Conservation (phyloP, 768 basidiomycete genomes). For the Botryobasidium botryosum region DNA sequence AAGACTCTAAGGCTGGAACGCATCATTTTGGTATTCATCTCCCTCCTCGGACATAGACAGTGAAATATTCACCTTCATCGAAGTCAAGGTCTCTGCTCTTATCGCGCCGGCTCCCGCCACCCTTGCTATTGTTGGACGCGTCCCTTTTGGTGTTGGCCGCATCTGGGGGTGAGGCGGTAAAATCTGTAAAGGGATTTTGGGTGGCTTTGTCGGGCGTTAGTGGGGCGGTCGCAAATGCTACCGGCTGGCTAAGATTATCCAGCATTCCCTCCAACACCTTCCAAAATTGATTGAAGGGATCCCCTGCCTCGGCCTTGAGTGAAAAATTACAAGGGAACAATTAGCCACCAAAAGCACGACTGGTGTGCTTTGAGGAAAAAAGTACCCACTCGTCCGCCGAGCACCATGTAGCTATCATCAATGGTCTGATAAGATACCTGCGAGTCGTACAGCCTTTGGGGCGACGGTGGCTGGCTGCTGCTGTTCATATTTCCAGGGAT, state of each 20-base stretch:
- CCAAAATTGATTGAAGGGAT: constrained; percentile 84
- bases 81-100: constrained; percentile 26
- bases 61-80: constrained; percentile 36
- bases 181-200: not conserved
- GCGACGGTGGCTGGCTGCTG: no score
- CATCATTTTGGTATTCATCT: constrained; percentile 3
- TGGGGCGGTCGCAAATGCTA: constrained; percentile 71
- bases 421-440: constrained; percentile 34
- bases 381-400: constrained; percentile 51
- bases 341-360: not conserved
- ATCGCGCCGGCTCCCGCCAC: not conserved
- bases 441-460: constrained; percentile 9
- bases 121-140: constrained; percentile 5
- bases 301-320: constrained; percentile 58
- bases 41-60: not conserved
- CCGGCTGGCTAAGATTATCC: constrained; percentile 66
- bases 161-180: not conserved
- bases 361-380: not conserved
- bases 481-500: no score
- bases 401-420: constrained; percentile 79
- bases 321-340: no score
- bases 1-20: constrained; percentile 24
- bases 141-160: not conserved
- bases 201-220: constrained; percentile 19
- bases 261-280: constrained; percentile 73